A percentile compares a stretch with the other conserved stretches of the same genome.
These are phyloP conservation scores for Candida taoyuanica DNA, from an alignment of 805 yeast genomes.

Conservation along the genomic window DNA sequence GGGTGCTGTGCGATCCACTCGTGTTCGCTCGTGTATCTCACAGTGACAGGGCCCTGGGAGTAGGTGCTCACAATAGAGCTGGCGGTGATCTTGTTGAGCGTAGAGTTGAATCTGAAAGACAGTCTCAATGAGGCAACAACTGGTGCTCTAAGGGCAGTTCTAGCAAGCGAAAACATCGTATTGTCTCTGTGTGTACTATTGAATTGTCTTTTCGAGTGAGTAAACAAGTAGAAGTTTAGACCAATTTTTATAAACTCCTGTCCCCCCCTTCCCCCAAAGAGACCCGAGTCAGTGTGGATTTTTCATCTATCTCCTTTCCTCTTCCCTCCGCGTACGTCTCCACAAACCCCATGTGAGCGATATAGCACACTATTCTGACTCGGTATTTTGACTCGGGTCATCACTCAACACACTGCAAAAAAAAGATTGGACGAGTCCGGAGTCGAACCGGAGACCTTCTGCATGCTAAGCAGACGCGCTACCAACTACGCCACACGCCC, in stretches of 20 bases:
- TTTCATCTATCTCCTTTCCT: no score
- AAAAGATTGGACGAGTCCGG: constrained; percentile 63
- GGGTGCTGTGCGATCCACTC: constrained; percentile 90
- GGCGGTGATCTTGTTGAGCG: constrained; percentile 21
- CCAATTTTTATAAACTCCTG: no score
- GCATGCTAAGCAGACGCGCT: constrained; percentile 80
- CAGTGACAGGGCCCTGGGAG: constrained; percentile 26
- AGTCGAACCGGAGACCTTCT: constrained; percentile 77
- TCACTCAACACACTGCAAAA: constrained; percentile 6
- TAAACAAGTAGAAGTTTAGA: no score
- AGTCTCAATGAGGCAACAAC: constrained; percentile 19
- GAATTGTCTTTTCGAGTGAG: no score
- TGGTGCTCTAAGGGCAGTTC: constrained; percentile 15
- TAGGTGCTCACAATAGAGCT: constrained; percentile 22
- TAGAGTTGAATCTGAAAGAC: constrained; percentile 22
- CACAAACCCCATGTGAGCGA: no score
- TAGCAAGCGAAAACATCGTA: constrained; percentile 16
- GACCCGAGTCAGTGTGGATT: no score
- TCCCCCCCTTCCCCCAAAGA: no score
- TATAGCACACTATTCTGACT: no score
- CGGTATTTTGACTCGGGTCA: neutral
- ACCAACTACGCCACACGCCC: constrained; percentile 60
- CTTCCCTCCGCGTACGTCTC: no score
- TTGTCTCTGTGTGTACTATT: no score
- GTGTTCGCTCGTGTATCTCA: constrained; percentile 82